Conservation (phyloP, 176 grass and related monocot species). For the Cenchrus fungigraminus region DNA sequence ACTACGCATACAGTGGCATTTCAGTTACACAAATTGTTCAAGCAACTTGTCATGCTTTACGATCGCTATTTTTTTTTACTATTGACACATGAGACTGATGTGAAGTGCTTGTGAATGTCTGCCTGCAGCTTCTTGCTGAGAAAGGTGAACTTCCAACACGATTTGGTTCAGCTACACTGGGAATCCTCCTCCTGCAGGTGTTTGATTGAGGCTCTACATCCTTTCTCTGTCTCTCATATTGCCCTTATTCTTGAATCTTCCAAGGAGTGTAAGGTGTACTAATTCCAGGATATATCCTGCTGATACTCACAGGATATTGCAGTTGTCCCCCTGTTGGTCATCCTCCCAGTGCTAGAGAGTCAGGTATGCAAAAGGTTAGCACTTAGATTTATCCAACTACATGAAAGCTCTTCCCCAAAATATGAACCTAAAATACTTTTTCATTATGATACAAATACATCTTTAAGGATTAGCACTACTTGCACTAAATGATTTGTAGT, state of each 20-base stretch:
- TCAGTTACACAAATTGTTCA: conserved; percentile 5
- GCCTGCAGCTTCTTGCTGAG: conserved; percentile 94
- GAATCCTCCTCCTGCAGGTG: conserved; percentile 97
- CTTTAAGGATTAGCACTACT: background rate
- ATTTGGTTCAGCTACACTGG: conserved; percentile 97
- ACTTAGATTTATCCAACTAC: conserved; percentile 43
- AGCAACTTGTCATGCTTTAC: background rate
- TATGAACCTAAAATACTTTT: background rate
- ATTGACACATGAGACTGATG: background rate
- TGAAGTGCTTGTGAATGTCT: conserved; percentile 18
- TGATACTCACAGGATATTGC: conserved; percentile 86
- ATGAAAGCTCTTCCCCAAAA: conserved; percentile 23
- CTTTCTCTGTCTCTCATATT: conserved; percentile 15
- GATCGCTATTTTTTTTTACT: background rate
- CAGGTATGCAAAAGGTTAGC: conserved; percentile 92
- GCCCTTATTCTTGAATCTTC: conserved; percentile 8
- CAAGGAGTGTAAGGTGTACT: conserved; percentile 24
- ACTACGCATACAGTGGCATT: background rate
- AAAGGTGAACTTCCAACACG: conserved; percentile 95
- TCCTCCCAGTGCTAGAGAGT: conserved; percentile 97
- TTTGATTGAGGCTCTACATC: conserved; percentile 18
- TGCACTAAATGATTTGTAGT: background rate
- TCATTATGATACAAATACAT: background rate
- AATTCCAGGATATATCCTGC: conserved; percentile 40
- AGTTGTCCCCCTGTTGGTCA: conserved; percentile 92